Percentiles rank a stretch among this genome's conserved stretches.
phyloP scores from a whole-genome alignment of 768 basidiomycete genomes.

The Podaxis pistillaris region DNA sequence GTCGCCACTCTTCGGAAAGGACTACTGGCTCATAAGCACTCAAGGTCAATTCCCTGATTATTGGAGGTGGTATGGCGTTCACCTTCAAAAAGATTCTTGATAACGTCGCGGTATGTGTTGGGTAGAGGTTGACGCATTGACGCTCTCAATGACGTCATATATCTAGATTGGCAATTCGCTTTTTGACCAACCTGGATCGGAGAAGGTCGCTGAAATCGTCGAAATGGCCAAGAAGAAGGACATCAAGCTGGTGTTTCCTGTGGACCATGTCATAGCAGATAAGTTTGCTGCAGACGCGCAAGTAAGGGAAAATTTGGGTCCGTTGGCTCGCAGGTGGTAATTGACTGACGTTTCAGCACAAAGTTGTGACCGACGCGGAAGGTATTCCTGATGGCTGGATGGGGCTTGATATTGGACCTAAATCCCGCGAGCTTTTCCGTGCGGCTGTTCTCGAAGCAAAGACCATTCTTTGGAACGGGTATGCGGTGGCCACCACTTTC shows the following conservation, averaged over 20 bases:
- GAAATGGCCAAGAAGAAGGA: slow-evolving; percentile 91
- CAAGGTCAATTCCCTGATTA: slow-evolving; percentile 92
- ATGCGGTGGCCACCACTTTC: slow-evolving; percentile 22
- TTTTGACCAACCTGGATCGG: slow-evolving; percentile 85
- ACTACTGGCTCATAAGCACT: not conserved
- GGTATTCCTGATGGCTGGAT: slow-evolving; percentile 94
- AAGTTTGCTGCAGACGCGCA: slow-evolving; percentile 93
- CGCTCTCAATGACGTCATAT: slow-evolving; percentile 22
- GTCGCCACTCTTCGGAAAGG: not conserved
- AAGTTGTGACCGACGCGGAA: slow-evolving; percentile 70
- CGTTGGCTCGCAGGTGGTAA: not conserved
- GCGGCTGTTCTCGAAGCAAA: slow-evolving; percentile 81
- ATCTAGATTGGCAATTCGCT: slow-evolving; percentile 89
- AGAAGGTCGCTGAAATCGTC: slow-evolving; percentile 80
- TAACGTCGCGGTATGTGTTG: slow-evolving; percentile 56
- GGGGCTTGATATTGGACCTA: slow-evolving; percentile 90
- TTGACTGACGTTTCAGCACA: slow-evolving; percentile 44
- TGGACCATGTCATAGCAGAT: slow-evolving; percentile 92
- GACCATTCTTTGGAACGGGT: slow-evolving; percentile 98
- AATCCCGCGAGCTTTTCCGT: slow-evolving; percentile 79
- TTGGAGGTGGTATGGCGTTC: slow-evolving; percentile 98
- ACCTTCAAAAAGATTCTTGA: slow-evolving; percentile 97
- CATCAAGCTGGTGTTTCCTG: slow-evolving; percentile 93
- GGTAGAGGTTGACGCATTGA: slow-evolving; percentile 4
- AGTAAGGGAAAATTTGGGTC: slow-evolving; percentile 35